These are phyloP conservation scores for Globisporangium takayamanum DNA, from an alignment of 352 stramenopile genomes.

Conservation along the genomic window DNA sequence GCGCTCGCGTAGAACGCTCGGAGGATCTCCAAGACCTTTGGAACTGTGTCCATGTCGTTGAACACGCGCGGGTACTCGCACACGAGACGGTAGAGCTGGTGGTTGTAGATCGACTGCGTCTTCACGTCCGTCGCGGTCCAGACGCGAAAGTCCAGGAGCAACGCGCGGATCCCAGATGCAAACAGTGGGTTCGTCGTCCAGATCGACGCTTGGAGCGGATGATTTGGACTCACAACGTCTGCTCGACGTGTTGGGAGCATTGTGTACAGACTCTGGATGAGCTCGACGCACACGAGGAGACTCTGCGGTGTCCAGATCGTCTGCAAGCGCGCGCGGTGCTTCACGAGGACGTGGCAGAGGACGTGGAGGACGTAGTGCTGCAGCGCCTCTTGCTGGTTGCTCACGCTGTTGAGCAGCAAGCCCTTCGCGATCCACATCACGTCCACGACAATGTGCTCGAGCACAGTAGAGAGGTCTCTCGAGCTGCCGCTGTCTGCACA, in stretches of 20 bases:
- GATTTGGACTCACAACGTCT: conserved; percentile 27
- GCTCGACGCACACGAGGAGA: conserved; percentile 59
- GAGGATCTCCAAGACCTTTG: conserved; percentile 62
- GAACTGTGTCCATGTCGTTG: conserved; percentile 54
- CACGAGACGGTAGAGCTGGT: conserved; percentile 68
- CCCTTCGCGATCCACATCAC: conserved; percentile 65
- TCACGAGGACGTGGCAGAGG: conserved; percentile 47
- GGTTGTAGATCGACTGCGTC: conserved; percentile 76
- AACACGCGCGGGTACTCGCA: conserved; percentile 62
- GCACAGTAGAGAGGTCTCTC: conserved; percentile 13
- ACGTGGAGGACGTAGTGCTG: conserved; percentile 65
- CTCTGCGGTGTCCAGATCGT: conserved; percentile 60
- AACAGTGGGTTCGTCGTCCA: conserved; percentile 77
- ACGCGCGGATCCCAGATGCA: conserved; percentile 48
- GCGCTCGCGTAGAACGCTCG: conserved; percentile 35
- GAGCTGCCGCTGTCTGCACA: neutral
- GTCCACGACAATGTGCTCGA: conserved; percentile 53
- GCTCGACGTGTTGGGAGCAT: conserved; percentile 34
- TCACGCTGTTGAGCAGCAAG: conserved; percentile 43
- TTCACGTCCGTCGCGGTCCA: conserved; percentile 63
- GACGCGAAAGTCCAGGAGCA: conserved; percentile 64
- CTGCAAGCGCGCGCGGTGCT: conserved; percentile 29
- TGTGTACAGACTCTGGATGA: conserved; percentile 44
- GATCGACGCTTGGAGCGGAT: conserved; percentile 55
- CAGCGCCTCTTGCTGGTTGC: conserved; percentile 48